These are phyloP conservation scores for Neoconidiobolus thromboides DNA, from an alignment of 371 early-diverging fungal genomes.

Conservation along the genomic window DNA sequence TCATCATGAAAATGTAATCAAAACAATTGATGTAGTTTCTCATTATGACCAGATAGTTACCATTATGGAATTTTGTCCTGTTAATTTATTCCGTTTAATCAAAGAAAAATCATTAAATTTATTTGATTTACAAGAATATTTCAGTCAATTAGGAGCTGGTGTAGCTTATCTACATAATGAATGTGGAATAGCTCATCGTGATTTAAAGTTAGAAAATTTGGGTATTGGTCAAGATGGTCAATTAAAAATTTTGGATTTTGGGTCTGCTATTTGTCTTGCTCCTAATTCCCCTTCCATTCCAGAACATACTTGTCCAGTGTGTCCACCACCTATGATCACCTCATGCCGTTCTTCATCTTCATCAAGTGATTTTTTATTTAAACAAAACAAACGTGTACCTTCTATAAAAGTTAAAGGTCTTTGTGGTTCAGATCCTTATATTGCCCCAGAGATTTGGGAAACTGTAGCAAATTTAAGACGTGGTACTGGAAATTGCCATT, in stretches of 20 bases:
- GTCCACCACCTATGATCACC: not conserved
- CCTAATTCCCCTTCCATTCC: not conserved
- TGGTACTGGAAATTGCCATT: not conserved
- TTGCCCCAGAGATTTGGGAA: slow-evolving; percentile 27
- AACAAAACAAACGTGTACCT: no score
- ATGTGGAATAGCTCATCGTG: slow-evolving; percentile 67
- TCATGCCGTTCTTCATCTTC: not conserved
- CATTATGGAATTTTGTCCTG: slow-evolving; percentile 5
- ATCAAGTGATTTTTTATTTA: not conserved
- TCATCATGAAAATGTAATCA: slow-evolving; percentile 4
- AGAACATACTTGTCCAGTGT: no score
- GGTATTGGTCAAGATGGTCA: slow-evolving; percentile 45
- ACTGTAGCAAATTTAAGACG: not conserved
- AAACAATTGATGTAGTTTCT: not conserved
- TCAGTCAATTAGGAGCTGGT: slow-evolving; percentile 52
- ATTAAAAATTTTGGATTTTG: slow-evolving; percentile 87
- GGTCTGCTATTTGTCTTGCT: slow-evolving; percentile 12
- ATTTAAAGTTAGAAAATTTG: slow-evolving; percentile 66
- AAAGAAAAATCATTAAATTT: not conserved
- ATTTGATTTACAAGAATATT: slow-evolving; percentile 13
- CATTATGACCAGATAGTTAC: not conserved
- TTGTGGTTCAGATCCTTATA: slow-evolving; percentile 29
- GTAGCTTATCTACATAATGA: slow-evolving; percentile 42
- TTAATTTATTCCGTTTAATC: not conserved
- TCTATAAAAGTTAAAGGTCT: slow-evolving; percentile 11